Conservation (phyloP, 148 eudicot genomes). For the Selenicereus undatus region DNA sequence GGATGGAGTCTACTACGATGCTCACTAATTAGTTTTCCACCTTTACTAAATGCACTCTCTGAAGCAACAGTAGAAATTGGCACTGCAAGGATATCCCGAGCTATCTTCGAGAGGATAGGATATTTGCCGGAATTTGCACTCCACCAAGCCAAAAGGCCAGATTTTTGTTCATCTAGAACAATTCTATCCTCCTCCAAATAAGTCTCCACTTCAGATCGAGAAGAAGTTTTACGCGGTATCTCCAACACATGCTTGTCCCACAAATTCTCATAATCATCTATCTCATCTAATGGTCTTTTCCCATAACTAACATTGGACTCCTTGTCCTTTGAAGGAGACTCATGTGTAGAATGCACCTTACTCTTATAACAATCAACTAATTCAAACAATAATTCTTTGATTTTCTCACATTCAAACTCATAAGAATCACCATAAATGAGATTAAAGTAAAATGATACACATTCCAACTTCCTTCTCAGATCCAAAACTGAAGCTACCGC, state of each 20-base stretch:
- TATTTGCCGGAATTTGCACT: not conserved
- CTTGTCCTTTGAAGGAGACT: too few species aligned
- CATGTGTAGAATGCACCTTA: not conserved
- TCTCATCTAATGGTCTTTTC: not conserved
- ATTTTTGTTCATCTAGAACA: not conserved
- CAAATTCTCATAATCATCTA: not conserved
- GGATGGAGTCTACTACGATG: constrained; percentile 5
- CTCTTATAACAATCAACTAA: constrained; percentile 4
- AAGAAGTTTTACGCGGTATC: too few species aligned
- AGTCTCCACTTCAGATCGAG: too few species aligned
- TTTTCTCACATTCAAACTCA: constrained; percentile 7
- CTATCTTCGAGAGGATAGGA: constrained; percentile 11
- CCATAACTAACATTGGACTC: not conserved
- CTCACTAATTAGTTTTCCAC: not conserved
- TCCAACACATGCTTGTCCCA: too few species aligned
- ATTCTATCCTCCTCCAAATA: not conserved
- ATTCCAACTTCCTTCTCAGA: constrained; percentile 3
- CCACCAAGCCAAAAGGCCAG: constrained; percentile 4
- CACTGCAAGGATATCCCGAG: constrained; percentile 6
- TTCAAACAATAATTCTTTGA: not conserved
- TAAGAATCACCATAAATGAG: not conserved
- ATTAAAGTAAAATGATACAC: not conserved
- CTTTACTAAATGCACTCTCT: constrained; percentile 11
- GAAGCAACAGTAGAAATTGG: constrained; percentile 6
- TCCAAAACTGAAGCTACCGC: constrained; percentile 1